Base-by-base conservation (phyloP, 768 basidiomycete species). In the Trametes cinnabarina region DNA sequence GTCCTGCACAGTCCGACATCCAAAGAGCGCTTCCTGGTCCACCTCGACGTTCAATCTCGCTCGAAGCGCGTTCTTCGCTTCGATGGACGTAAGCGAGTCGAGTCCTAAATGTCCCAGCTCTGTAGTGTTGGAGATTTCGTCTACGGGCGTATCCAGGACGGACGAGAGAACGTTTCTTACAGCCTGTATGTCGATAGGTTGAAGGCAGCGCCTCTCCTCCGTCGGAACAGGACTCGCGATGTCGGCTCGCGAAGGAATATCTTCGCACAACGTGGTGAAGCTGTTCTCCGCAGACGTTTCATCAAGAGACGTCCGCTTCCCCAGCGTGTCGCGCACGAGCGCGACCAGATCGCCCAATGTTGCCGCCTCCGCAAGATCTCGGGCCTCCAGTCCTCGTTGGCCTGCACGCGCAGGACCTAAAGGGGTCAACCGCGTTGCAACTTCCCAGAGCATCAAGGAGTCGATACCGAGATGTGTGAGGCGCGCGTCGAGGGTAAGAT, bases 61-160 rank as follows among this genome's bases (percentile, higher is more conserved):
- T 57, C 74, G 73, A 39, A 88, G 63, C 1, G 73, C 73, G 39
- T 84, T 77, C 7, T 80, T 73, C 32, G 78, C 78, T 63, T 90
- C 88, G 55, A 88, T 85, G 1, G 82, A 81, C 20, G 80, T 79
- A 51, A 90, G 68, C 1, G 86, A 88, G 63, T 88, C 86, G 20
- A 88, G 69, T 3, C 87, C 86, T 14, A 87, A 73, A 0, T 72
- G 67, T 17, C 74, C 74, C 8, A 89, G 71, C 20, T 82, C 76
- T 0, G 69, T 65, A 17, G 79, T 77, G 26, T 81, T 81, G 1
- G 67, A 55, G 23, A 88, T 72, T 17, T 74, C 72, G 3, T 69
- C 63, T 19, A 65, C 51, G 11, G 70, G 65, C 0, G 69, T 51
- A n/a, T 73, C 72, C 1, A 87, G 74, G n/a, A 82, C 76, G 2